Conservation (phyloP, 768 basidiomycete species). For the Chalciporus chontae region DNA sequence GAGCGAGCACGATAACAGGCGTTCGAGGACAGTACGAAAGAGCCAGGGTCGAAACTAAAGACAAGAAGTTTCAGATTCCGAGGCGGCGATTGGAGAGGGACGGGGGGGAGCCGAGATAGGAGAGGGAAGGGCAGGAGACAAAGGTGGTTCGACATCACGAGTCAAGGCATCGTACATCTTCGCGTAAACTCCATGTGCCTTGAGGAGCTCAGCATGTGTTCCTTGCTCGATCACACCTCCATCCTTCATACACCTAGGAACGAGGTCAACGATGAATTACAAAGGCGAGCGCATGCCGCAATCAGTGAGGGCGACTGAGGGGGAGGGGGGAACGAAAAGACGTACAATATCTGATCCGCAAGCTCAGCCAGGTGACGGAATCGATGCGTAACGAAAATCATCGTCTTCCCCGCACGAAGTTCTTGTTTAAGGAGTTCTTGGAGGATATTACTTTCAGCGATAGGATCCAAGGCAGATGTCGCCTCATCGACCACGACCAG, state of each 20-base stretch:
- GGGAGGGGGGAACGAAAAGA: not conserved
- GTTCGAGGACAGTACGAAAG: too few species aligned
- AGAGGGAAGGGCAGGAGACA: too few species aligned
- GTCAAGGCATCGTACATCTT: conserved; percentile 25
- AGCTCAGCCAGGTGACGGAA: conserved; percentile 47
- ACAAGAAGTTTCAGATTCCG: too few species aligned
- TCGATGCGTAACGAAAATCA: conserved; percentile 55
- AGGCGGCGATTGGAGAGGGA: too few species aligned
- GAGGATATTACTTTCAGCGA: conserved; percentile 49
- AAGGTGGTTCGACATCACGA: not conserved
- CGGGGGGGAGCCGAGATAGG: too few species aligned
- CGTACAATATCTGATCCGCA: conserved; percentile 53
- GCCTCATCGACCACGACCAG: conserved; percentile 59
- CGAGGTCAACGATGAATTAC: not conserved
- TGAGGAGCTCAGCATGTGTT: conserved; percentile 28
- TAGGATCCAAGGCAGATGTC: conserved; percentile 53
- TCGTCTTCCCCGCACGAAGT: conserved; percentile 44
- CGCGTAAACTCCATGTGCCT: conserved; percentile 22
- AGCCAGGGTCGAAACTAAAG: too few species aligned
- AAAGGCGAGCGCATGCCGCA: not conserved
- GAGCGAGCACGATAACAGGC: too few species aligned
- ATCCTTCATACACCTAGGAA: conserved; percentile 30
- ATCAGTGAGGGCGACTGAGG: not conserved
- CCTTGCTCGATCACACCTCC: conserved; percentile 31
- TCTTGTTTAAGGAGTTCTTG: conserved; percentile 29